These are phyloP conservation scores for Discostella stelligeroides DNA, from an alignment of 108 stramenopile genomes.

Conservation along the genomic window DNA sequence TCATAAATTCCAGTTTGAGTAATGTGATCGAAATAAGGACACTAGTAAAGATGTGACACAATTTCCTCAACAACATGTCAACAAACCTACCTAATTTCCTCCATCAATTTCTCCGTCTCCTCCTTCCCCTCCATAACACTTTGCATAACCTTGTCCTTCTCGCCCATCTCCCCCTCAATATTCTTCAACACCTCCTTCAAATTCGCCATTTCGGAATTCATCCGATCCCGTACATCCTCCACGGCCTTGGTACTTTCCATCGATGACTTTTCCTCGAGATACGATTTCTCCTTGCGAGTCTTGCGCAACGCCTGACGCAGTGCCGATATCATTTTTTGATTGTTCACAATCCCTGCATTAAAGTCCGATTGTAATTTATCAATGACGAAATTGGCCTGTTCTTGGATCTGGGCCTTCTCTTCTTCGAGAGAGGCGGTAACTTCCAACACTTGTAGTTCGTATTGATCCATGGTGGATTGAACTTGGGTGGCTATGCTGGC, in stretches of 20 bases:
- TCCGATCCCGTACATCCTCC: slow-evolving; percentile 31
- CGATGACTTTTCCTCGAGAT: neutral
- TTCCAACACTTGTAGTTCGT: slow-evolving; percentile 20
- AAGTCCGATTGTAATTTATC: slow-evolving; percentile 11
- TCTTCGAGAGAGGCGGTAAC: neutral
- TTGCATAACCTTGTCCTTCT: slow-evolving; percentile 22
- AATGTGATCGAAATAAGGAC: neutral
- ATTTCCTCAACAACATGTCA: neutral
- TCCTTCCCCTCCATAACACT: slow-evolving; percentile 18
- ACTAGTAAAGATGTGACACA: neutral
- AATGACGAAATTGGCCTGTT: neutral
- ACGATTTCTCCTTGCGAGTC: slow-evolving; percentile 17
- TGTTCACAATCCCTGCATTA: neutral
- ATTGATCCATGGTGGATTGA: slow-evolving; percentile 7
- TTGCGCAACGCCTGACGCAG: slow-evolving; percentile 15
- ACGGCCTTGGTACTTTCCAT: slow-evolving; percentile 20
- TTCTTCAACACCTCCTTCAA: slow-evolving; percentile 30
- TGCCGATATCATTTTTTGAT: slow-evolving; percentile 22
- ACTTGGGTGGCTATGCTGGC: slow-evolving; percentile 1
- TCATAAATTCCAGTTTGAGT: too few relatives aligned
- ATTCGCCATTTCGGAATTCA: slow-evolving; percentile 49
- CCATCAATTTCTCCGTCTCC: slow-evolving; percentile 38
- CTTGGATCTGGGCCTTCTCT: slow-evolving; percentile 1
- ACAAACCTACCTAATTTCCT: slow-evolving; percentile 34
- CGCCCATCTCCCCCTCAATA: slow-evolving; percentile 36